Evolutionary conservation across 768 basidiomycete genomes (phyloP).

Genomic region (Phanerochaete carnosa): DNA sequence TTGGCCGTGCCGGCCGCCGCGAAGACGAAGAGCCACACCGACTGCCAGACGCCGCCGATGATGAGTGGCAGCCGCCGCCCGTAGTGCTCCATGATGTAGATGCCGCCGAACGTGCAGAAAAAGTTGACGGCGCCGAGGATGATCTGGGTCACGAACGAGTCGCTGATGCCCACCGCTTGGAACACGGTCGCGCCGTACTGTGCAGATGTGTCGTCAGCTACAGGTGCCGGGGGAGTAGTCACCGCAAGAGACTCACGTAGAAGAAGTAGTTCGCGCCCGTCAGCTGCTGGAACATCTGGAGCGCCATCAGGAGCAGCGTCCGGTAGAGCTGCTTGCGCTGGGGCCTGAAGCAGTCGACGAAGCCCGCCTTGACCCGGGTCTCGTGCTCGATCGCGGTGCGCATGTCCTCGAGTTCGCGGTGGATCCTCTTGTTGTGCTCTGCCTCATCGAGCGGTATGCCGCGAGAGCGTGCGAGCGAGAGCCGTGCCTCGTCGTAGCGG

Average conservation of each 20-base stretch:
- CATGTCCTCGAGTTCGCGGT: constrained; percentile 48
- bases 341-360: constrained; percentile 66
- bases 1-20: constrained; percentile 67
- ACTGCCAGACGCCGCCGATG: constrained; percentile 68
- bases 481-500: constrained; percentile 44
- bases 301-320: constrained; percentile 56
- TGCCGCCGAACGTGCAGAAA: constrained; percentile 64
- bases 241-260: constrained; percentile 36
- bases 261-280: constrained; percentile 72
- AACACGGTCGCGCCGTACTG: constrained; percentile 60
- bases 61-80: constrained; percentile 66
- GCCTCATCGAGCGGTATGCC: constrained; percentile 43
- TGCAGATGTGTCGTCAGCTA: neutral
- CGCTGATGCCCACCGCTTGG: constrained; percentile 47
- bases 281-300: constrained; percentile 72
- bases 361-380: constrained; percentile 42
- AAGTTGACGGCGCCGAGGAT: constrained; percentile 77
- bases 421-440: constrained; percentile 38
- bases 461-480: constrained; percentile 44
- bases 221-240: constrained; percentile 2
- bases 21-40: constrained; percentile 50
- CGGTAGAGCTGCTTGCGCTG: constrained; percentile 59
- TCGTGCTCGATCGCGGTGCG: constrained; percentile 48
- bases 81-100: constrained; percentile 72
- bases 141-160: constrained; percentile 65